Evolutionary conservation across 352 stramenopile genomes (phyloP), one percentile per base, ranked within the genome.

Genomic region (Globisporangium canariense): DNA sequence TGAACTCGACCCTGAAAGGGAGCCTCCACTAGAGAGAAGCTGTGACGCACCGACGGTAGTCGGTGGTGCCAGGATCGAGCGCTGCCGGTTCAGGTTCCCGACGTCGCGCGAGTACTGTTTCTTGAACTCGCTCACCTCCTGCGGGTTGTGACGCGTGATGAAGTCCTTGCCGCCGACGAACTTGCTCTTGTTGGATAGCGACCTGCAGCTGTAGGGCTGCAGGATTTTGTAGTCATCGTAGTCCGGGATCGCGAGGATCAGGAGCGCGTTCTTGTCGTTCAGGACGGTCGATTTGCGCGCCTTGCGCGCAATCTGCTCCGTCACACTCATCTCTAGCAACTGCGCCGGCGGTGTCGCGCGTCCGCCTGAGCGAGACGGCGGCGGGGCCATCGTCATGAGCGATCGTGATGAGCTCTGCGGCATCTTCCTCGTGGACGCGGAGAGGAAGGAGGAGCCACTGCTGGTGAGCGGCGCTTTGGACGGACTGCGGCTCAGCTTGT

Each of bases 191-290:
- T 79, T 89, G 3, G 80, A 76, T 8, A 88, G 68, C 13, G 80
- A 82, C 6, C 82, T 78, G 30, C 82, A 91, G 66, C 82, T 91
- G 62, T 91, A 91, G 3, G 82, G 82, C 59, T 89, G 78, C 67
- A 91, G 65, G 47, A 86, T 77, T 60, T 86, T 89, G 73, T 88
- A 91, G 63, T 89, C 80, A 60, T 90, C 82, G 62, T 90, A 90
- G 64, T 91, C 82, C 0, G 82, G 80, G 30, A 91, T 91, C 22
- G 82, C 82, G 60, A 91, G 77, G 47, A 89, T 74, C 64, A 86
- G 62, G 32, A 91, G 60, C 20, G 82, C 80, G 52, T 90, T 90
- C 67, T 89, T 90, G 41, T 79, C 75, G 61, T 89, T 71, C 4
- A 91, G 76, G 28, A 91, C 83, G 0, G 78, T 87, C 18, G 79